Percentiles rank a stretch among this genome's conserved stretches.
Evolutionary conservation across 306 rosid species (phyloP).

Genomic region (Styphnolobium japonicum): DNA sequence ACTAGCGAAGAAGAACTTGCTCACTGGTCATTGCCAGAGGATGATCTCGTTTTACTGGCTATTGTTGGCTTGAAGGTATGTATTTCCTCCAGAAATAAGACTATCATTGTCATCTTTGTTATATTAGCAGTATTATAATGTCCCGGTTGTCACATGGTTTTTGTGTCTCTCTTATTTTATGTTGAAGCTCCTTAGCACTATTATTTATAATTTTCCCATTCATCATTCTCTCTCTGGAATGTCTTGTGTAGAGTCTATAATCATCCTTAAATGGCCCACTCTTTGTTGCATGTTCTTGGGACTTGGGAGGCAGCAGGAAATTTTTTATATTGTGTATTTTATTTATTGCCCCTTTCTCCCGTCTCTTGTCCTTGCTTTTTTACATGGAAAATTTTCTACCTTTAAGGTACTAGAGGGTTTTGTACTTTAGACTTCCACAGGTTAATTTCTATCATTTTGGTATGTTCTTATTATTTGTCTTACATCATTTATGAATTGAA

Average conservation of each 20-base stretch:
- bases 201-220: neutral
- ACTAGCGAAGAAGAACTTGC: slow-evolving; percentile 58
- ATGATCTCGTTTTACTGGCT: slow-evolving; percentile 77
- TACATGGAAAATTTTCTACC: neutral
- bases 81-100: neutral
- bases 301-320: neutral
- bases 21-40: slow-evolving; percentile 80
- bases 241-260: neutral
- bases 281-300: neutral
- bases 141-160: neutral
- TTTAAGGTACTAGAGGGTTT: neutral
- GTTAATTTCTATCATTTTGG: neutral
- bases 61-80: slow-evolving; percentile 84
- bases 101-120: neutral
- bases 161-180: neutral
- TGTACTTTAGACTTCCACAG: neutral
- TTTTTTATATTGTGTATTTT: neutral
- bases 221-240: neutral
- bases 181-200: neutral
- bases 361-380: neutral
- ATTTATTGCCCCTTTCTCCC: neutral
- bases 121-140: neutral
- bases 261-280: neutral
- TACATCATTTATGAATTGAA: slow-evolving; percentile 1
- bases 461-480: neutral